These are phyloP conservation scores for Talaromyces sp. DNA, from an alignment of 2,329 filamentous ascomycete genomes.

Conservation along the genomic window DNA sequence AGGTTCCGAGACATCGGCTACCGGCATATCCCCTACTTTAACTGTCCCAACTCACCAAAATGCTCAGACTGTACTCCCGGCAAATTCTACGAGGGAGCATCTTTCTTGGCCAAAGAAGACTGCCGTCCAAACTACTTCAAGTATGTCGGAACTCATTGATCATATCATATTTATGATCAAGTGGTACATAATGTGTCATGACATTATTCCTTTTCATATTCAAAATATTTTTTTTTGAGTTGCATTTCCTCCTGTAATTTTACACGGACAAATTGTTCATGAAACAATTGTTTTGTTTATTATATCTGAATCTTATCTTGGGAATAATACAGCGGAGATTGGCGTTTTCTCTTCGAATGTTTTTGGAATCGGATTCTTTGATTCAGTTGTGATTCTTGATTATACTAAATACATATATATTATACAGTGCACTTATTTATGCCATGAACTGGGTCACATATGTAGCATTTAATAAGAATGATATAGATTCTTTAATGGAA, in stretches of 20 bases:
- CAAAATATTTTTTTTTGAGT: conserved; percentile 25
- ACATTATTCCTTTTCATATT: conserved; percentile 17
- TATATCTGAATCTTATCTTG: conserved; percentile 1
- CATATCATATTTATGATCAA: not conserved
- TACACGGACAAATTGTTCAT: not conserved
- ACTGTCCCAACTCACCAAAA: conserved; percentile 94
- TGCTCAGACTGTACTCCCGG: conserved; percentile 84
- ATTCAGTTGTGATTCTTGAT: not conserved
- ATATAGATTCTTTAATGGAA: too few relatives aligned
- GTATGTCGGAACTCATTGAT: conserved; percentile 72
- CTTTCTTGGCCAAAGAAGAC: conserved; percentile 82
- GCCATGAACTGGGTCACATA: not conserved
- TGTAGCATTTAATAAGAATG: too few relatives aligned
- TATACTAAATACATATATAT: not conserved
- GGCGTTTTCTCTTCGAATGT: not conserved
- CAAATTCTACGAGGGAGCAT: conserved; percentile 80
- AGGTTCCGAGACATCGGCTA: conserved; percentile 99
- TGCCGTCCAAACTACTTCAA: conserved; percentile 98
- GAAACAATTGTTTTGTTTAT: not conserved
- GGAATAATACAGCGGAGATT: conserved; percentile 4
- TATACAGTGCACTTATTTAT: not conserved
- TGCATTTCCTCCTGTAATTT: conserved; percentile 10
- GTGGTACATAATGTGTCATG: conserved; percentile 8
- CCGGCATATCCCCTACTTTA: conserved; percentile 97
- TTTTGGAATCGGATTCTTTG: not conserved